A percentile compares a stretch with the other conserved stretches of the same genome.
Conservation (phyloP, 2,329 filamentous ascomycete genomes). For the Alternaria conjuncta region DNA sequence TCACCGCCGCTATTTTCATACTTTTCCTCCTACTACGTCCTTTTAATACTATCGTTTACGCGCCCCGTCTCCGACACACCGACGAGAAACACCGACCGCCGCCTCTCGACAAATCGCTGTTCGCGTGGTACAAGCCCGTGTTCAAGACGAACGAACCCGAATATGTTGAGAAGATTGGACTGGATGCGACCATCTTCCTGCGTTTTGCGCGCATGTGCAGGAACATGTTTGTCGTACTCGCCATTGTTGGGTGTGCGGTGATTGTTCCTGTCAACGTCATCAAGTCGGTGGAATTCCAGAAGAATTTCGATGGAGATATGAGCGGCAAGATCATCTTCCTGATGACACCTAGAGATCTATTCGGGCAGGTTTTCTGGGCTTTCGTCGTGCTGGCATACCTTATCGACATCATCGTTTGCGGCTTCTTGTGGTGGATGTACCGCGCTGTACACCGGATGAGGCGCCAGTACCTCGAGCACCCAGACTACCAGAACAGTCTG, state of each 20-base stretch:
- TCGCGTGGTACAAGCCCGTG: slow-evolving; percentile 84
- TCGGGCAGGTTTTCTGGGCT: slow-evolving; percentile 60
- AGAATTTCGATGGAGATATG: slow-evolving; percentile 12
- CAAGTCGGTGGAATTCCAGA: slow-evolving; percentile 18
- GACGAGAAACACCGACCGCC: slow-evolving; percentile 90
- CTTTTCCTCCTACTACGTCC: slow-evolving; percentile 89
- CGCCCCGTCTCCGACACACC: slow-evolving; percentile 89
- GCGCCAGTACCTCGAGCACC: slow-evolving; percentile 79
- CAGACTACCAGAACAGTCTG: slow-evolving; percentile 86
- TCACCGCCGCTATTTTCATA: slow-evolving; percentile 76
- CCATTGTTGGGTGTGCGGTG: slow-evolving; percentile 75
- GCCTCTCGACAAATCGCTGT: slow-evolving; percentile 81
- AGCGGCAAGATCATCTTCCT: slow-evolving; percentile 25
- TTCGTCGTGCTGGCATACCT: slow-evolving; percentile 66
- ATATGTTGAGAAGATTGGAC: slow-evolving; percentile 79
- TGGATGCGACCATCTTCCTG: slow-evolving; percentile 91
- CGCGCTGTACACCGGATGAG: slow-evolving; percentile 72
- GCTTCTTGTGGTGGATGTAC: slow-evolving; percentile 92
- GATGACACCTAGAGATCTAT: slow-evolving; percentile 57
- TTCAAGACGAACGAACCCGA: slow-evolving; percentile 78
- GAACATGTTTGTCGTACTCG: slow-evolving; percentile 80
- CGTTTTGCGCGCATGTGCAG: slow-evolving; percentile 90
- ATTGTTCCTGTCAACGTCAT: slow-evolving; percentile 81
- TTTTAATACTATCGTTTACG: slow-evolving; percentile 90
- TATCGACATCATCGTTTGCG: slow-evolving; percentile 76